Evolutionary conservation across 1,139 yeast genomes (phyloP).

Genomic region (Nakaseomyces uthaithaninus): DNA sequence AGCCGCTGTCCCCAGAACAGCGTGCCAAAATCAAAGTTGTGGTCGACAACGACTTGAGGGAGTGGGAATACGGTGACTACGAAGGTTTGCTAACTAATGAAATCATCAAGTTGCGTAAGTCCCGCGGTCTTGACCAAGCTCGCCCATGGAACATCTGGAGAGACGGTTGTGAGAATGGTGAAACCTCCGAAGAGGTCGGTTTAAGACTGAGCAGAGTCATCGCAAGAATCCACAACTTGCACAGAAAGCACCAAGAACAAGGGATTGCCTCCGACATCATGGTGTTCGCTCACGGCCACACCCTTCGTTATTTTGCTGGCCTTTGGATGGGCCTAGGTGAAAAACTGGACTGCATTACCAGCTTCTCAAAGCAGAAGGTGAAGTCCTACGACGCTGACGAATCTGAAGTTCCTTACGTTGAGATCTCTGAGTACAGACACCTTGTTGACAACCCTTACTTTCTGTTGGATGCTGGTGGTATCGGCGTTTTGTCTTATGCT

Average conservation of each 20-base stretch:
- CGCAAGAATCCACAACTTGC: conserved; percentile 52
- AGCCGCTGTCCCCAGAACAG: conserved; percentile 42
- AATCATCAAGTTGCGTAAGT: conserved; percentile 51
- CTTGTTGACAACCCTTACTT: conserved; percentile 58
- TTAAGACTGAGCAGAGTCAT: conserved; percentile 65
- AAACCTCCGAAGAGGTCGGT: conserved; percentile 54
- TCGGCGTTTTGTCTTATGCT: conserved; percentile 84
- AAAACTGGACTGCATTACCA: conserved; percentile 27
- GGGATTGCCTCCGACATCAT: conserved; percentile 60
- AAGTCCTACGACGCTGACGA: conserved; percentile 26
- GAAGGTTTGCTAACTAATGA: conserved; percentile 72
- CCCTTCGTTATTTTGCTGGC: conserved; percentile 79
- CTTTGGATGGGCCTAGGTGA: conserved; percentile 57
- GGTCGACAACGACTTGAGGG: conserved; percentile 66
- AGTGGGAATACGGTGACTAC: conserved; percentile 95
- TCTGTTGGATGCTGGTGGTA: conserved; percentile 90
- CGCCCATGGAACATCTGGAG: conserved; percentile 79
- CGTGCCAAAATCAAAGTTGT: conserved; percentile 39
- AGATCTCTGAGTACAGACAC: conserved; percentile 29
- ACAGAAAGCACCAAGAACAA: conserved; percentile 48
- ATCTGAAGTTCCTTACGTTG: conserved; percentile 31
- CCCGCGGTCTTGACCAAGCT: conserved; percentile 51
- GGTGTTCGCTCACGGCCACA: conserved; percentile 90
- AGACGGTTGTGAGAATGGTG: conserved; percentile 92
- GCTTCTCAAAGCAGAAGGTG: conserved; percentile 18